Evolutionary conservation across 306 rosid genomes (phyloP).

Genomic region (Trifolium subterraneum): DNA sequence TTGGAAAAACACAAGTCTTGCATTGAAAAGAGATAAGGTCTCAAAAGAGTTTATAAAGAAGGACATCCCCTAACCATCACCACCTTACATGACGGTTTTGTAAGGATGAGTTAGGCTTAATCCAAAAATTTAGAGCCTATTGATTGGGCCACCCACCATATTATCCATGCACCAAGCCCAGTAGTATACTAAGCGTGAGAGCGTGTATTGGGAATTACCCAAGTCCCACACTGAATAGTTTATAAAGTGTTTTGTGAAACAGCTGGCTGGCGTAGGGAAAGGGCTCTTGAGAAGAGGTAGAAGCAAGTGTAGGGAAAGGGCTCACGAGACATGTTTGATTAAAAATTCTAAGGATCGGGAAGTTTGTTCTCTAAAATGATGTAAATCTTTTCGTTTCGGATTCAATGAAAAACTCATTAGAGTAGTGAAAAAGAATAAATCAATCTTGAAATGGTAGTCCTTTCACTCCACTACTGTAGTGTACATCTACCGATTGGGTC

Average conservation of each 20-base stretch:
- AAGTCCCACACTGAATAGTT: neutral
- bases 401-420: neutral
- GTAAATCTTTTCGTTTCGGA: neutral
- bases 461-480: neutral
- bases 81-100: neutral
- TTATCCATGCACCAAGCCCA: neutral
- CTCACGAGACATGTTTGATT: neutral
- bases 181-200: neutral
- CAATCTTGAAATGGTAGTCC: slow-evolving; percentile 1
- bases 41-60: neutral
- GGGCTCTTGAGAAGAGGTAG: neutral
- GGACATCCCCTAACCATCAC: neutral
- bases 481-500: neutral
- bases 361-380: neutral
- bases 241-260: neutral
- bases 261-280: neutral
- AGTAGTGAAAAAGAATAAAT: neutral
- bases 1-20: neutral
- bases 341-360: neutral
- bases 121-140: neutral
- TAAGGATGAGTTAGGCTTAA: neutral
- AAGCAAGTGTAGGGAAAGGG: neutral
- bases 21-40: neutral
- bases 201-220: neutral
- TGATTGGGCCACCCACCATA: neutral